Conservation (phyloP, 1,284 basidiomycete species). For the Leccinum solheimii region DNA sequence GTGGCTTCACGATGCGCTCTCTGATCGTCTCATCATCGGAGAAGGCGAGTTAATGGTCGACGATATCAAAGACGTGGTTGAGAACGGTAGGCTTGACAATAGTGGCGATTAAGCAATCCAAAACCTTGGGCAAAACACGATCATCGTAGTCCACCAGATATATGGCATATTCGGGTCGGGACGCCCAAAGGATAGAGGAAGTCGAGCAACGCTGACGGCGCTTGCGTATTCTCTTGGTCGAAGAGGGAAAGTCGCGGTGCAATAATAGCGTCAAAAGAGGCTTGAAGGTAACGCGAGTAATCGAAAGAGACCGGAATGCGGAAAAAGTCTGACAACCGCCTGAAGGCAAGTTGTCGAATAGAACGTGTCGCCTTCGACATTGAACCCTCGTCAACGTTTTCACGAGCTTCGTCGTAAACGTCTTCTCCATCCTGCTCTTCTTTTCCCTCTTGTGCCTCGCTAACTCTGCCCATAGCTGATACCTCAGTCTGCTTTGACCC, state of each 20-base stretch:
- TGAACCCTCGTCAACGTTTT: slow-evolving; percentile 37
- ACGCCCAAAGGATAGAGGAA: slow-evolving; percentile 82
- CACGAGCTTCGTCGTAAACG: slow-evolving; percentile 26
- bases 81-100: slow-evolving; percentile 90
- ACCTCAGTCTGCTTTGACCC: slow-evolving; percentile 19
- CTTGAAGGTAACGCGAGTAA: slow-evolving; percentile 69
- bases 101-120: slow-evolving; percentile 76
- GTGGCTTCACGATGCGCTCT: slow-evolving; percentile 65
- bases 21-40: slow-evolving; percentile 51
- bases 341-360: slow-evolving; percentile 82
- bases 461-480: slow-evolving; percentile 20
- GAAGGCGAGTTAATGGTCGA: slow-evolving; percentile 71
- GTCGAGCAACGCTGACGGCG: slow-evolving; percentile 88
- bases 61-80: slow-evolving; percentile 81
- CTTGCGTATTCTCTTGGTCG: slow-evolving; percentile 87
- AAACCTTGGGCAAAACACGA: slow-evolving; percentile 74
- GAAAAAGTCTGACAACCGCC: slow-evolving; percentile 90
- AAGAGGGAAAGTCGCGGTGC: slow-evolving; percentile 79
- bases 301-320: slow-evolving; percentile 70
- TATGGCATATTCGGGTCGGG: slow-evolving; percentile 54
- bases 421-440: slow-evolving; percentile 40
- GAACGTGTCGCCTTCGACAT: slow-evolving; percentile 52
- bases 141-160: slow-evolving; percentile 74
- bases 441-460: slow-evolving; percentile 38
- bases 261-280: slow-evolving; percentile 74